phyloP scores from a whole-genome alignment of 257 asterid species.

The Capsicum chinense region DNA sequence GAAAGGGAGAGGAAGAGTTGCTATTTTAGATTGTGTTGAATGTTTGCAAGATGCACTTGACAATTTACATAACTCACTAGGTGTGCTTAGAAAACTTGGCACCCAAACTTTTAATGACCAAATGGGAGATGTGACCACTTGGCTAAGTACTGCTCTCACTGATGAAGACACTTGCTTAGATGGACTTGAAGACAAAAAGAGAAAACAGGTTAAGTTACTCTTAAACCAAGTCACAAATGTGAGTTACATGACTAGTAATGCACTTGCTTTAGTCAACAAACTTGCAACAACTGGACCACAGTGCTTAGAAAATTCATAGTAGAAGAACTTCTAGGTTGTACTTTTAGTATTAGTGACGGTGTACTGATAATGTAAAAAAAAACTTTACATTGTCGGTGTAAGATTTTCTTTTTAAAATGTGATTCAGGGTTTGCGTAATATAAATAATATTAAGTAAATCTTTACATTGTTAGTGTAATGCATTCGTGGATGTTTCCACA shows the following conservation, averaged over 20 bases:
- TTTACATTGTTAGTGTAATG: too few relatives aligned
- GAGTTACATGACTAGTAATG: constrained; percentile 67
- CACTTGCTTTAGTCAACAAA: constrained; percentile 67
- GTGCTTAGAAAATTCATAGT: constrained; percentile 4
- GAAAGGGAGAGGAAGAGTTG: constrained; percentile 41
- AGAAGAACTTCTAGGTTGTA: not conserved
- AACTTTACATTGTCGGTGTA: not conserved
- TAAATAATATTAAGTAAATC: too few relatives aligned
- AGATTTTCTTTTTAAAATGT: not conserved
- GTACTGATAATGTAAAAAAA: not conserved
- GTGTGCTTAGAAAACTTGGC: constrained; percentile 53
- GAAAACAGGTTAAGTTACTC: constrained; percentile 38
- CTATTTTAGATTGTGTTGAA: constrained; percentile 60
- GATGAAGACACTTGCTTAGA: constrained; percentile 75
- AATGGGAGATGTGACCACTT: constrained; percentile 63
- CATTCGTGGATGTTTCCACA: not conserved
- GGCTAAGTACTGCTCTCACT: constrained; percentile 78
- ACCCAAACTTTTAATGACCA: constrained; percentile 45
- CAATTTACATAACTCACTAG: constrained; percentile 60
- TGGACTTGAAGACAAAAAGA: constrained; percentile 47
- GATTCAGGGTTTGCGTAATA: not conserved
- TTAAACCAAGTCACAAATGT: constrained; percentile 45
- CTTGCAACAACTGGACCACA: constrained; percentile 66
- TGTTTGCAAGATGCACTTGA: constrained; percentile 59
- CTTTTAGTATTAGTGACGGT: not conserved